These are phyloP conservation scores for Gamarada debralockiae DNA, from an alignment of 495 filamentous ascomycete genomes.

Conservation along the genomic window DNA sequence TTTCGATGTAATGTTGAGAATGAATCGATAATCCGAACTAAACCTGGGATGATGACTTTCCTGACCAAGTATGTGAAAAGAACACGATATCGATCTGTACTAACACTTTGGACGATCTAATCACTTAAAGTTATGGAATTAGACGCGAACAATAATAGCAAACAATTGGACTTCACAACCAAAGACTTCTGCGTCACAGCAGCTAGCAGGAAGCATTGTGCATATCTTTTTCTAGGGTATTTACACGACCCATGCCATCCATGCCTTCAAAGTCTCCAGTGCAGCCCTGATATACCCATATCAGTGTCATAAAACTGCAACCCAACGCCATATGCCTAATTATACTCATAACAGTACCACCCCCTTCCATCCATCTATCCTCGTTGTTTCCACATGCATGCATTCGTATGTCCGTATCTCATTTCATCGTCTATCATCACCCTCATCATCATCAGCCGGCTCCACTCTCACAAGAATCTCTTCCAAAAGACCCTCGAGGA, in stretches of 20 bases:
- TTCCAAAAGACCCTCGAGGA: slow-evolving; percentile 89
- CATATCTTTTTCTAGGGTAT: slow-evolving; percentile 2
- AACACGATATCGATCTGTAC: too few species aligned
- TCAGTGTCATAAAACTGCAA: background rate
- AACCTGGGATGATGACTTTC: too few species aligned
- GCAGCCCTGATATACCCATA: background rate
- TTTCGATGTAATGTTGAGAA: too few species aligned
- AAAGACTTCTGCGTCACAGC: background rate
- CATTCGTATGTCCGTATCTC: background rate
- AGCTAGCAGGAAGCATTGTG: background rate
- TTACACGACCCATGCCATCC: background rate
- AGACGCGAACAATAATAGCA: too few species aligned
- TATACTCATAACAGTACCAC: background rate
- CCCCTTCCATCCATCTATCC: background rate
- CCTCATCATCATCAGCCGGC: slow-evolving; percentile 67
- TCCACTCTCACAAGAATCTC: slow-evolving; percentile 93
- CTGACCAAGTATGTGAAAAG: too few species aligned
- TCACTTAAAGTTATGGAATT: too few species aligned
- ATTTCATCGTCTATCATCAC: slow-evolving; percentile 15
- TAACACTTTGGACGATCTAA: too few species aligned
- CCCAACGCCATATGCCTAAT: slow-evolving; percentile 1
- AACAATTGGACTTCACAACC: background rate
- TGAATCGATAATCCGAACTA: too few species aligned
- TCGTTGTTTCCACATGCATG: background rate
- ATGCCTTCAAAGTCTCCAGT: background rate